These are phyloP conservation scores for Gastrolobium bilobum DNA, from an alignment of 306 rosid species.

Conservation along the genomic window DNA sequence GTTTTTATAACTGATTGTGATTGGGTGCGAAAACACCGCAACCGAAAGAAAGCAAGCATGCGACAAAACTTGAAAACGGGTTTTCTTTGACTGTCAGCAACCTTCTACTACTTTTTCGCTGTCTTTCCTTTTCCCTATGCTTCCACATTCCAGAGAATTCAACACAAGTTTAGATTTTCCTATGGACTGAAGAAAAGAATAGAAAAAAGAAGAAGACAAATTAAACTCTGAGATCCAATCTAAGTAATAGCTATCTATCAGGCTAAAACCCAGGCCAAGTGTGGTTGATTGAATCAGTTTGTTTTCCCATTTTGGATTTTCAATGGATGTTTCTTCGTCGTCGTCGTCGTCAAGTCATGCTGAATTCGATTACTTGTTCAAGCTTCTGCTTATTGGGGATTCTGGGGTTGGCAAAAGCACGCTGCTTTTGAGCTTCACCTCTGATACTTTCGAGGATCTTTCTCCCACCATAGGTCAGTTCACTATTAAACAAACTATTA, in stretches of 20 bases:
- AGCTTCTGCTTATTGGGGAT: slow-evolving; percentile 83
- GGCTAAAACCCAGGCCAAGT: neutral
- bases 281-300: neutral
- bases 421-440: slow-evolving; percentile 75
- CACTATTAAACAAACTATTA: neutral
- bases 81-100: slow-evolving; percentile 47
- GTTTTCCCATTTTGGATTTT: neutral
- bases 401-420: slow-evolving; percentile 93
- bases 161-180: slow-evolving; percentile 4
- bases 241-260: neutral
- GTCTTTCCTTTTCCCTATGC: neutral
- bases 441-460: slow-evolving; percentile 76
- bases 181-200: neutral
- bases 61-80: neutral
- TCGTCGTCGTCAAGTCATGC: slow-evolving; percentile 62
- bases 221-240: slow-evolving; percentile 16
- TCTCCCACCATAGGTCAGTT: slow-evolving; percentile 84
- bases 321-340: slow-evolving; percentile 60
- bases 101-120: slow-evolving; percentile 6
- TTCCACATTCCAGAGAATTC: slow-evolving; percentile 12
- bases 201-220: neutral
- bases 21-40: neutral
- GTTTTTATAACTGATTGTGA: too few species aligned
- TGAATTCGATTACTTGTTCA: slow-evolving; percentile 85
- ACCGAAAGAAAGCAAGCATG: neutral